A percentile compares a stretch with the other conserved stretches of the same genome.
Conservation (phyloP, 2,329 filamentous ascomycete species). For the Diaporthe velutina region DNA sequence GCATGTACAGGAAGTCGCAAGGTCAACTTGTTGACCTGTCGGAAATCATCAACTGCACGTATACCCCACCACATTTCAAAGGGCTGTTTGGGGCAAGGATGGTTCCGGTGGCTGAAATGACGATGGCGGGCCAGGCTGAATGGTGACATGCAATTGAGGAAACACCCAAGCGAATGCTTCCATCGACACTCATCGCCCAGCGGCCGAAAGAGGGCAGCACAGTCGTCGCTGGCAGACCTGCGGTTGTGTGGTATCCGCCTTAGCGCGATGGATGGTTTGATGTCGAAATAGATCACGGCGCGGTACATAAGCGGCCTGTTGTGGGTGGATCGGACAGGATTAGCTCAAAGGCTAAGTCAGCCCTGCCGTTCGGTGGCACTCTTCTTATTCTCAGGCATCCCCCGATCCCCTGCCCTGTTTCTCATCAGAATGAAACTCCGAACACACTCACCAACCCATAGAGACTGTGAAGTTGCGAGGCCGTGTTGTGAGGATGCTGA, state of each 20-base stretch:
- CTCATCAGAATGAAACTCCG: not conserved
- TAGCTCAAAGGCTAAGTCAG: constrained; percentile 5
- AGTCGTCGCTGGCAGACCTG: not conserved
- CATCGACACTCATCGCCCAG: not conserved
- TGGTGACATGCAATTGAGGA: too few species aligned
- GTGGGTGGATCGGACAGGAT: constrained; percentile 9
- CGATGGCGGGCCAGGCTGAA: not conserved
- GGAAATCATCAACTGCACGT: not conserved
- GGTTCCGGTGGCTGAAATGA: not conserved
- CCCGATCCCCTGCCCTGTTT: not conserved
- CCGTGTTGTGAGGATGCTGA: too few species aligned
- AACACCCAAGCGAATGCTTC: not conserved
- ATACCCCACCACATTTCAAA: not conserved
- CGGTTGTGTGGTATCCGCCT: not conserved
- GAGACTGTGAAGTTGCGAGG: not conserved
- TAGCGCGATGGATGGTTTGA: not conserved
- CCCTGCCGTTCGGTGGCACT: not conserved
- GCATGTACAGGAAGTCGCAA: not conserved
- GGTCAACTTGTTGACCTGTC: constrained; percentile 5
- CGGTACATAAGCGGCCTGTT: constrained; percentile 1
- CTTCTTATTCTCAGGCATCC: not conserved
- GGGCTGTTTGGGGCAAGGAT: not conserved
- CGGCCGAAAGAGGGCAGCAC: constrained; percentile 3
- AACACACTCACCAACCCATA: not conserved
- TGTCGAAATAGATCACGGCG: constrained; percentile 29